Evolutionary conservation across 805 yeast species (phyloP), one percentile per base, ranked within the genome.

Genomic region (Schwanniomyces vanrijiae): DNA sequence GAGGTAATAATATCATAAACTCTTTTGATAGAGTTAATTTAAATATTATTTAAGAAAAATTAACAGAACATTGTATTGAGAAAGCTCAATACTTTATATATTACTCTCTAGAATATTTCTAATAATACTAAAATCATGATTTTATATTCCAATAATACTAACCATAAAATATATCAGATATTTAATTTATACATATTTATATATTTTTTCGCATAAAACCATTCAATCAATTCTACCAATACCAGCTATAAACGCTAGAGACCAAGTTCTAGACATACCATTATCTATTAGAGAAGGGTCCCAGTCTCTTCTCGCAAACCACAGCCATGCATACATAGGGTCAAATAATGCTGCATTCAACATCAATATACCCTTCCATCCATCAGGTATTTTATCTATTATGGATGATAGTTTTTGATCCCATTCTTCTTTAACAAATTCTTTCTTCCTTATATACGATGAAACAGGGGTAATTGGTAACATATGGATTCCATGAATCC

Each of bases 221-320:
- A 4, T 10, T 28, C 28, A 51, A 21, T 38, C 34, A 18, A 55
- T 55, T 7, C 69, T 72, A 6, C 71, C 73, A 43, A 72, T 63
- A 18, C 78, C 84, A 5, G 80, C 96, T 40, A 88, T 75, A 54
- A 80, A 88, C 0, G 96, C 83, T 52, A 90, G 71, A 10, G 91
- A 84, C 96, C 96, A 90, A 0, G 97, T 86, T 51, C 83, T 70
- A 22, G 92, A 83, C 76, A 90, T 92, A 2, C 97, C 97, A 47
- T 81, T 80, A 58, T 91, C 97, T 41, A 91, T 78, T 53, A 76
- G 77, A 3, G 63, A 56, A n/a, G 70, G 68, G 39, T 71, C 60
- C 76, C 88, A 90, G 46, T 68, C 69, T 5, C 70, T 55, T 28
- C 78, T 60, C 1, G 83, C 61, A 55, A 72, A 73, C 76, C 76